Conservation (phyloP, 1,139 yeast genomes). For the Diutina pseudorugosa region DNA sequence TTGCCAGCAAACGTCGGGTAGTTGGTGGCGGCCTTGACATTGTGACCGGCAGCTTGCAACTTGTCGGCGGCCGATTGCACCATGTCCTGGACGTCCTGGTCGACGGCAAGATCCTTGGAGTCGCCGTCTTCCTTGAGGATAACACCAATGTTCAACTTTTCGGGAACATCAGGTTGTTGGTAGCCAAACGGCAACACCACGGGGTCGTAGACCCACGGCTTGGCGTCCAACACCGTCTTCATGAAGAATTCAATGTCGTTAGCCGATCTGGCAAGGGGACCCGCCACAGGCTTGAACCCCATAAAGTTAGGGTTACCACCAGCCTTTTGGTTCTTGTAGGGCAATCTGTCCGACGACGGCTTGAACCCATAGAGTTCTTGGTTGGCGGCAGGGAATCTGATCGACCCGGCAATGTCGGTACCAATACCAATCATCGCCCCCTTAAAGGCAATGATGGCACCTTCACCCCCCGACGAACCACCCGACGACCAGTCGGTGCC, state of each 20-base stretch:
- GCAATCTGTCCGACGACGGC: conserved; percentile 38
- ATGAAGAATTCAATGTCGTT: conserved; percentile 19
- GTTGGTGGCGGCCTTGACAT: neutral
- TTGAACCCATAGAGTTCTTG: conserved; percentile 35
- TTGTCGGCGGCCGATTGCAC: neutral
- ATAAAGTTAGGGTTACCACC: conserved; percentile 47
- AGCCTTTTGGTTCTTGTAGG: conserved; percentile 32
- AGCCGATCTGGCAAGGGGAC: conserved; percentile 19
- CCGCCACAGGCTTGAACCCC: conserved; percentile 23
- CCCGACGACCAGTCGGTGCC: conserved; percentile 36
- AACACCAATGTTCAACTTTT: conserved; percentile 53
- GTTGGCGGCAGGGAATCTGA: conserved; percentile 35
- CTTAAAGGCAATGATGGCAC: conserved; percentile 37
- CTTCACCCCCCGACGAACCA: conserved; percentile 58
- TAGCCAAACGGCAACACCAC: conserved; percentile 21
- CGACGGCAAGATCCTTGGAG: conserved; percentile 41
- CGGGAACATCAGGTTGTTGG: conserved; percentile 16
- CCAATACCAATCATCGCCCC: conserved; percentile 35
- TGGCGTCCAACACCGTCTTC: conserved; percentile 14
- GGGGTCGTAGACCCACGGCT: conserved; percentile 23
- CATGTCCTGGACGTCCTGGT: neutral
- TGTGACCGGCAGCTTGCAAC: neutral
- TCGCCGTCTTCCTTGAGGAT: conserved; percentile 41
- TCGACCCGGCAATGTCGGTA: conserved; percentile 45
- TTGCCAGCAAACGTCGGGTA: neutral